phyloP scores from a whole-genome alignment of 495 filamentous ascomycete species.

The Penicillium maclennaniae region DNA sequence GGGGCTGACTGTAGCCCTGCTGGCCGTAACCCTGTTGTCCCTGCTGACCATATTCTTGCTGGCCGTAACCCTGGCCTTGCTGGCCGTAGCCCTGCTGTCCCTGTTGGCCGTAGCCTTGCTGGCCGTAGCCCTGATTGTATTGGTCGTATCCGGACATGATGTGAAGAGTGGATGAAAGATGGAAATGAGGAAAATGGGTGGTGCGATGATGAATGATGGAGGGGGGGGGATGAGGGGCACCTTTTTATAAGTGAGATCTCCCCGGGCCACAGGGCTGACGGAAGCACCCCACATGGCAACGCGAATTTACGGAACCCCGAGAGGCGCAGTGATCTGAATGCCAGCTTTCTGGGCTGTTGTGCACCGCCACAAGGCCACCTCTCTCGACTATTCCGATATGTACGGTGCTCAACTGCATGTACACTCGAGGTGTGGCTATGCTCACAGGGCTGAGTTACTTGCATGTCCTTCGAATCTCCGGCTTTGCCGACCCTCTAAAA shows the following conservation, averaged over 20 bases:
- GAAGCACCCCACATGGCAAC: slow-evolving; percentile 21
- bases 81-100: slow-evolving; percentile 29
- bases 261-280: slow-evolving; percentile 27
- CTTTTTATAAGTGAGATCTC: slow-evolving; percentile 22
- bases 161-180: slow-evolving; percentile 1
- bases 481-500: neutral
- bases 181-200: neutral
- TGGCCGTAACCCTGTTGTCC: slow-evolving; percentile 10
- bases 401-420: neutral
- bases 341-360: neutral
- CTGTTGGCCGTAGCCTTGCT: slow-evolving; percentile 26
- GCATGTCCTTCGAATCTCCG: neutral
- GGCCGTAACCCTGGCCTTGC: slow-evolving; percentile 17
- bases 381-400: neutral
- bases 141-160: slow-evolving; percentile 45
- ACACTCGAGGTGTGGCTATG: slow-evolving; percentile 2
- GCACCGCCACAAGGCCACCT: slow-evolving; percentile 5
- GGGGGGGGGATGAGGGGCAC: slow-evolving; percentile 16
- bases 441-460: slow-evolving; percentile 10
- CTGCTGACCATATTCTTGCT: slow-evolving; percentile 11
- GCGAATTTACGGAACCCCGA: slow-evolving; percentile 19
- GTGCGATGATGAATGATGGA: slow-evolving; percentile 12
- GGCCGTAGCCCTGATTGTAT: slow-evolving; percentile 37
- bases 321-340: slow-evolving; percentile 8
- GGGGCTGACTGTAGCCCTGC: slow-evolving; percentile 23